These are phyloP conservation scores for Trichosporon ovoides DNA, from an alignment of 1,284 basidiomycete species.

Conservation along the genomic window DNA sequence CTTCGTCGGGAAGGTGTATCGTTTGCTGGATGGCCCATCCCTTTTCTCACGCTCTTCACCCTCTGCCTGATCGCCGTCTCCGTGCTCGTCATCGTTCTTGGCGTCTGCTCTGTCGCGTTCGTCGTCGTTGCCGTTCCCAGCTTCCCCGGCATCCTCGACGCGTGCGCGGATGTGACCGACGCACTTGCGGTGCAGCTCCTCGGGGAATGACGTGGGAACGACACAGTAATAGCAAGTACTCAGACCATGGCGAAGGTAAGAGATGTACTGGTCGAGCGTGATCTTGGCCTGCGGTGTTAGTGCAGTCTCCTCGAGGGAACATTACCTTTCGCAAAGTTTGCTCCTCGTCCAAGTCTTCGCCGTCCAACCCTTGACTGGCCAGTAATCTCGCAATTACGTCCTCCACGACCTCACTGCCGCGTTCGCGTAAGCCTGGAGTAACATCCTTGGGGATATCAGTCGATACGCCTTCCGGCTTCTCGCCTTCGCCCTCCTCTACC, in stretches of 20 bases:
- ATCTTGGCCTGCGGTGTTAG: constrained; percentile 35
- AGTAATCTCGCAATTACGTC: constrained; percentile 32
- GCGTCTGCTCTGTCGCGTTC: constrained; percentile 42
- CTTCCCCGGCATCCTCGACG: constrained; percentile 49
- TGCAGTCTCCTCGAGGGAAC: too few relatives aligned
- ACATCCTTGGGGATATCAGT: constrained; percentile 13
- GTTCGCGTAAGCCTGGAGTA: constrained; percentile 27
- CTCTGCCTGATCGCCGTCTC: constrained; percentile 52
- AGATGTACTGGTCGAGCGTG: constrained; percentile 38
- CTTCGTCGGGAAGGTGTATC: constrained; percentile 29
- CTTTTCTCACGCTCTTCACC: constrained; percentile 50
- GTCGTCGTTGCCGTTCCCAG: constrained; percentile 25
- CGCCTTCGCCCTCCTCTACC: constrained; percentile 23
- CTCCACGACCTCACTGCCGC: constrained; percentile 41
- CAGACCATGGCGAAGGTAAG: constrained; percentile 41
- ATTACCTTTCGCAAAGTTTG: constrained; percentile 28
- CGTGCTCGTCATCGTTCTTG: constrained; percentile 33
- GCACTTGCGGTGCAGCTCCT: constrained; percentile 90
- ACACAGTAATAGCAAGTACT: constrained; percentile 80
- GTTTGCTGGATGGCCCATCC: constrained; percentile 12
- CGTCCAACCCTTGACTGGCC: constrained; percentile 27
- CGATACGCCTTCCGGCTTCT: constrained; percentile 6
- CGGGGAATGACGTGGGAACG: constrained; percentile 79
- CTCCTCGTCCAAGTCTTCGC: constrained; percentile 31
- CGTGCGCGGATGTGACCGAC: constrained; percentile 70